Conservation (phyloP, 768 basidiomycete species). For the Lactarius hatsudake region DNA sequence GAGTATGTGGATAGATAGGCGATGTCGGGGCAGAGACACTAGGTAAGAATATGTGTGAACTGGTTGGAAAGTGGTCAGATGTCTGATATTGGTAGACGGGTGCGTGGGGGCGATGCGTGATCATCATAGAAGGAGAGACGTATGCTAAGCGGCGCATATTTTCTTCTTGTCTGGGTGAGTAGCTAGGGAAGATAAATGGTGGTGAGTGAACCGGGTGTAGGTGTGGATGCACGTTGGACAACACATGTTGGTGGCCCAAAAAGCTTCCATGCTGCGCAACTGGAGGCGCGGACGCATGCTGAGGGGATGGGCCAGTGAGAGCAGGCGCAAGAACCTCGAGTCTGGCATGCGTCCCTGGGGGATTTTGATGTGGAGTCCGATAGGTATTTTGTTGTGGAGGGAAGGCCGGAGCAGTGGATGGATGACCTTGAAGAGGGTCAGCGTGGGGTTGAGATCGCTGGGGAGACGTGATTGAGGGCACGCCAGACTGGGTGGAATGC, state of each 20-base stretch:
- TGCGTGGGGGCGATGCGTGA: constrained; percentile 39
- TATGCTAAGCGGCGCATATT: constrained; percentile 26
- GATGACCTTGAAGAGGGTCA: constrained; percentile 2
- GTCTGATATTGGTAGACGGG: constrained; percentile 42
- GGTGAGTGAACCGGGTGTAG: constrained; percentile 9
- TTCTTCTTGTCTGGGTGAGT: constrained; percentile 10
- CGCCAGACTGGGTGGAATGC: not conserved
- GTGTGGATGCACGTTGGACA: constrained; percentile 6
- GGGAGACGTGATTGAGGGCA: constrained; percentile 1
- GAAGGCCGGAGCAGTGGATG: not conserved
- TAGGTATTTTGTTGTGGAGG: constrained; percentile 17
- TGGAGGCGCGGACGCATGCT: constrained; percentile 24
- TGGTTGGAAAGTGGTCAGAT: constrained; percentile 35
- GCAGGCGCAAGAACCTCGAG: not conserved
- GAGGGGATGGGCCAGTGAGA: constrained; percentile 28
- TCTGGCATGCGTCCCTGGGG: not conserved
- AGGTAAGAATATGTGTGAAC: constrained; percentile 31
- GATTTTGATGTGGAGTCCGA: not conserved
- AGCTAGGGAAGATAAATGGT: constrained; percentile 14
- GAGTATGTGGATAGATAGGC: constrained; percentile 14
- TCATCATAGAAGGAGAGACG: constrained; percentile 32
- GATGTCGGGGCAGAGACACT: constrained; percentile 18
- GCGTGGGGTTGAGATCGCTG: not conserved
- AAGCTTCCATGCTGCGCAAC: constrained; percentile 17
- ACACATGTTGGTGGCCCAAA: constrained; percentile 11